Conservation (phyloP, 306 rosid species). For the Castanea sativa region DNA sequence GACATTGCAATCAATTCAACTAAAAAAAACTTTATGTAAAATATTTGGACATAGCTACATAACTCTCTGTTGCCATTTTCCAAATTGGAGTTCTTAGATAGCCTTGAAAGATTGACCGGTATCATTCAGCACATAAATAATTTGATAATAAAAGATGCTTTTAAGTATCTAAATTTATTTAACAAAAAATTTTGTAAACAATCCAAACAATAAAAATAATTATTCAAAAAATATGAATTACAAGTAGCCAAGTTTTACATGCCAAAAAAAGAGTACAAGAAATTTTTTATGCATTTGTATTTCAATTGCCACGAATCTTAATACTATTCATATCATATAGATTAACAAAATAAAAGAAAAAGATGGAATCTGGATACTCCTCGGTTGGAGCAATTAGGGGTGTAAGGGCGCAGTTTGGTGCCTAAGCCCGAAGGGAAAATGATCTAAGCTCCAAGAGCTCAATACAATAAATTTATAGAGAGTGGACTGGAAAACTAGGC, state of each 20-base stretch:
- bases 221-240: neutral
- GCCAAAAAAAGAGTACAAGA: neutral
- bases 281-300: neutral
- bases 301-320: neutral
- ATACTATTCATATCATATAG: neutral
- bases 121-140: neutral
- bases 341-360: slow-evolving; percentile 16
- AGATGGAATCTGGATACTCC: slow-evolving; percentile 74
- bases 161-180: neutral
- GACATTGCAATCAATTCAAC: neutral
- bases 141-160: neutral
- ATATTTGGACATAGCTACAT: neutral
- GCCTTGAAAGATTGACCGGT: neutral
- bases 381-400: slow-evolving; percentile 95
- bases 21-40: neutral
- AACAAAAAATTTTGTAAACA: neutral
- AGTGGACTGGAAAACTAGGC: too few species aligned
- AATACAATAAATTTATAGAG: too few species aligned
- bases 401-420: too few species aligned
- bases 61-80: neutral
- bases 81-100: neutral
- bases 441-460: too few species aligned
- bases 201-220: neutral
- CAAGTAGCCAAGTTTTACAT: slow-evolving; percentile 1
- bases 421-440: too few species aligned